Evolutionary conservation across 1,139 yeast species (phyloP).

Genomic region (Saccharomyces pastorianus): DNA sequence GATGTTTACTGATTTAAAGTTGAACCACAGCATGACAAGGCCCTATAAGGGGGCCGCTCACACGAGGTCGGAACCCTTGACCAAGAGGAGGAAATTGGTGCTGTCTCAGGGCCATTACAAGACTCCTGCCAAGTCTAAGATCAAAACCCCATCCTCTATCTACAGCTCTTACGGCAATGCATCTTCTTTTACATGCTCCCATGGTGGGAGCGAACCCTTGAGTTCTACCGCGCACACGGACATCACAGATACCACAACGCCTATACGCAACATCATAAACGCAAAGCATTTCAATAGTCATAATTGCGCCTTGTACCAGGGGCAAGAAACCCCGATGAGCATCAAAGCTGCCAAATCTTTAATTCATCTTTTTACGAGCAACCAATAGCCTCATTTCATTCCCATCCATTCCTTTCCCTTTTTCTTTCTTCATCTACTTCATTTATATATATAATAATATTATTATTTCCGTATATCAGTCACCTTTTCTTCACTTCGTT

Average conservation of each 20-base stretch:
- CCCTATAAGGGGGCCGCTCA: constrained; percentile 1
- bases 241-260: constrained; percentile 8
- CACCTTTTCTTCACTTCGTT: background rate
- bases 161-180: background rate
- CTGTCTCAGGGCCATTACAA: constrained; percentile 25
- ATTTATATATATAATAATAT: background rate
- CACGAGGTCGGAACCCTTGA: background rate
- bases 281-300: constrained; percentile 1
- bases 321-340: constrained; percentile 29
- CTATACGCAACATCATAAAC: constrained; percentile 10
- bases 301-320: constrained; percentile 1
- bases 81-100: constrained; percentile 20
- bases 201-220: background rate
- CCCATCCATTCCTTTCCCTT: background rate
- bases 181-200: background rate
- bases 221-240: background rate
- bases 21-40: background rate
- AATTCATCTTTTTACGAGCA: constrained; percentile 18
- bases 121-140: constrained; percentile 17
- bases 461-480: background rate
- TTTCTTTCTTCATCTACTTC: background rate
- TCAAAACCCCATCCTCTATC: background rate
- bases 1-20: constrained; percentile 21
- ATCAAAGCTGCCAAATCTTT: constrained; percentile 32
- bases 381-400: background rate